Conservation (phyloP, 2,329 filamentous ascomycete genomes). For the Shiraia sp. region DNA sequence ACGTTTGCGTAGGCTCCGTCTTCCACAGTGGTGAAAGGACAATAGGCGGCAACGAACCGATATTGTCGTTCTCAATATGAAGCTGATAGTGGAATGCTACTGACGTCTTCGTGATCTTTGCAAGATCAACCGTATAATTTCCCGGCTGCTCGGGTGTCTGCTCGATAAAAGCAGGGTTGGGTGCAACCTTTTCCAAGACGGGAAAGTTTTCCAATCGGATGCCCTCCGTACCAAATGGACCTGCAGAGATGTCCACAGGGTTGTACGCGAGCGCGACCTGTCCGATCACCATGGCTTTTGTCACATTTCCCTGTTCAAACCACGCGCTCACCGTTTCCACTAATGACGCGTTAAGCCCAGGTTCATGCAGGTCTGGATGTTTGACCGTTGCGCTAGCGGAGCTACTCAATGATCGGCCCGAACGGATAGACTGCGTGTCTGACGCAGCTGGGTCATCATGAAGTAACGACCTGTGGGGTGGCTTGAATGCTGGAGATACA, state of each 20-base stretch:
- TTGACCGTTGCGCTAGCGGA: constrained; percentile 65
- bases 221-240: constrained; percentile 57
- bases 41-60: constrained; percentile 69
- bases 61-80: constrained; percentile 63
- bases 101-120: constrained; percentile 70
- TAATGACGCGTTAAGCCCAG: constrained; percentile 84
- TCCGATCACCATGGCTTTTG: constrained; percentile 75
- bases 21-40: constrained; percentile 80
- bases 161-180: constrained; percentile 87
- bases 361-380: constrained; percentile 79
- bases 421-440: constrained; percentile 90
- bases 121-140: constrained; percentile 76
- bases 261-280: constrained; percentile 91
- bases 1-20: constrained; percentile 80
- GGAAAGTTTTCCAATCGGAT: constrained; percentile 88
- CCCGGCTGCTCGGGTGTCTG: constrained; percentile 71
- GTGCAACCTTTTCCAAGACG: constrained; percentile 87
- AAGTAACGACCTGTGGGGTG: constrained; percentile 39
- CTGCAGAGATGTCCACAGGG: constrained; percentile 51
- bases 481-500: constrained; percentile 41
- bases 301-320: constrained; percentile 75
- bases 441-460: constrained; percentile 65
- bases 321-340: constrained; percentile 88
- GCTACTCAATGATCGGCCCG: constrained; percentile 75
- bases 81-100: constrained; percentile 93